Conservation (phyloP, 169 alveolate species). For the Plasmodium cynomolgi region DNA sequence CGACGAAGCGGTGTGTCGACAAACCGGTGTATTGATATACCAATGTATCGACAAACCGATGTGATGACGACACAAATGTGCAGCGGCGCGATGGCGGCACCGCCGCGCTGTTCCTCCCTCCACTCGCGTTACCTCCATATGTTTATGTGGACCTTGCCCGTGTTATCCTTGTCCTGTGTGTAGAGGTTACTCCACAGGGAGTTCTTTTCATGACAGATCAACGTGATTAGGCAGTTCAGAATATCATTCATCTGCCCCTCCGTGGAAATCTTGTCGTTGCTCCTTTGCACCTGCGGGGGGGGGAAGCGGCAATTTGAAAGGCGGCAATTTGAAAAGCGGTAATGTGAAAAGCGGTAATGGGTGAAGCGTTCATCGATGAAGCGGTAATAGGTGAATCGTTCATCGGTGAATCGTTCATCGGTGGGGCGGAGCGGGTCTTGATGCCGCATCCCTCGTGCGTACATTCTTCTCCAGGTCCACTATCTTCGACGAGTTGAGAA, state of each 20-base stretch:
- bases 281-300: conserved; percentile 27
- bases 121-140: conserved; percentile 48
- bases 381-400: too few species aligned
- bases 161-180: conserved; percentile 43
- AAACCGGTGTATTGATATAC: too few species aligned
- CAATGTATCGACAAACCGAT: not conserved
- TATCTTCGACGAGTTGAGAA: conserved; percentile 23
- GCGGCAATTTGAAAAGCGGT: too few species aligned
- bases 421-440: too few species aligned
- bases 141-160: conserved; percentile 51
- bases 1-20: too few species aligned
- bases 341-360: not conserved
- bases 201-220: conserved; percentile 66
- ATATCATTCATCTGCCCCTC: conserved; percentile 40
- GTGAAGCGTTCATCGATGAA: not conserved
- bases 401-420: too few species aligned
- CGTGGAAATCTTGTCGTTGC: conserved; percentile 2
- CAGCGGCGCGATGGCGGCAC: not conserved
- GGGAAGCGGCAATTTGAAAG: not conserved
- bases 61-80: too few species aligned
- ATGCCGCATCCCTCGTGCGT: not conserved
- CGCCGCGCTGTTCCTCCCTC: not conserved
- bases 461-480: conserved; percentile 67
- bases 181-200: conserved; percentile 60
- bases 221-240: conserved; percentile 23